phyloP scores from a whole-genome alignment of 225 moss, liverwort and hornwort genomes.

The Bryum argenteum region DNA sequence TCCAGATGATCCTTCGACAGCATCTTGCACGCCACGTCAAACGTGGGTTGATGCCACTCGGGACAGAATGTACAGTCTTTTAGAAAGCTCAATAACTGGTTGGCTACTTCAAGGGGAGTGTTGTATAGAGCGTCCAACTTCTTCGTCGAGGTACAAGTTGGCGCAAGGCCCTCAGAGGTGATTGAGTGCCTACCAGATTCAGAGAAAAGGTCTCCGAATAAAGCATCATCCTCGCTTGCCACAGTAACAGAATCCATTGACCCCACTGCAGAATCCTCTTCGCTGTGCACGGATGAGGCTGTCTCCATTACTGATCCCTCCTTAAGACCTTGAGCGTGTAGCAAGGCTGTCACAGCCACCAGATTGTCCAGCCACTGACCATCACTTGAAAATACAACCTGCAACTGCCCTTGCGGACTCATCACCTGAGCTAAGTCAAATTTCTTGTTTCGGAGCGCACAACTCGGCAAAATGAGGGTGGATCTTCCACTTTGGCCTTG shows the following conservation, averaged over 20 bases:
- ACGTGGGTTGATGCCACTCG: slow-evolving; percentile 91
- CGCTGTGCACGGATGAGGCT: slow-evolving; percentile 94
- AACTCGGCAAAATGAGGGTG: slow-evolving; percentile 43
- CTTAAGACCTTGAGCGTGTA: slow-evolving; percentile 97
- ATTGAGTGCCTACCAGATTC: slow-evolving; percentile 97
- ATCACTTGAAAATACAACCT: slow-evolving; percentile 73
- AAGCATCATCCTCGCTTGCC: slow-evolving; percentile 97
- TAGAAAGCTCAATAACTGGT: slow-evolving; percentile 80
- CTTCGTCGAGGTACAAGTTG: slow-evolving; percentile 82
- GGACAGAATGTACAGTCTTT: slow-evolving; percentile 81
- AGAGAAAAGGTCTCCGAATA: slow-evolving; percentile 99
- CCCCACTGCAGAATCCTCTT: slow-evolving; percentile 90
- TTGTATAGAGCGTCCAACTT: slow-evolving; percentile 92
- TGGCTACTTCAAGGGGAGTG: slow-evolving; percentile 91
- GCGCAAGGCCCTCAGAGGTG: slow-evolving; percentile 85
- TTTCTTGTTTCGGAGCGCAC: slow-evolving; percentile 65
- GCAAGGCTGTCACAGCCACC: slow-evolving; percentile 78
- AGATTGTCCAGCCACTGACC: slow-evolving; percentile 90
- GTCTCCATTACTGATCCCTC: slow-evolving; percentile 85
- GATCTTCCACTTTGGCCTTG: slow-evolving; percentile 30
- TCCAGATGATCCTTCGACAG: slow-evolving; percentile 88
- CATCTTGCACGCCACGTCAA: slow-evolving; percentile 78
- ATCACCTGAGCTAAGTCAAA: slow-evolving; percentile 65
- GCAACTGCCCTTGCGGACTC: slow-evolving; percentile 80
- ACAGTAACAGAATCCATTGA: slow-evolving; percentile 94